phyloP scores from a whole-genome alignment of 1,284 basidiomycete species.

The Pseudozyma sp. region DNA sequence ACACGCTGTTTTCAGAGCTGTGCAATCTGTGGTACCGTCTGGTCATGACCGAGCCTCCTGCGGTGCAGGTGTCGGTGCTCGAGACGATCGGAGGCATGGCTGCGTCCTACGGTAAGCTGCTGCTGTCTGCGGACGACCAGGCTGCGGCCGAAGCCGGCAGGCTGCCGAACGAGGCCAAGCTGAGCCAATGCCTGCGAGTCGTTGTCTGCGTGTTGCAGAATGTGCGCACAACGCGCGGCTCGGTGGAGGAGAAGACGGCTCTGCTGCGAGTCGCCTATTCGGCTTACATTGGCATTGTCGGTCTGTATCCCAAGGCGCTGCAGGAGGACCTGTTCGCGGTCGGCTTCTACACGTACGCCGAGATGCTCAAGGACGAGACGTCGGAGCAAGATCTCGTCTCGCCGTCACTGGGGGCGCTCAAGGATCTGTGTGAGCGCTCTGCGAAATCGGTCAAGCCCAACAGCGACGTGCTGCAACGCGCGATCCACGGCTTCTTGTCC shows the following conservation, averaged over 20 bases:
- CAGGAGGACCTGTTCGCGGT: slow-evolving; percentile 83
- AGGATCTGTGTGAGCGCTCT: slow-evolving; percentile 56
- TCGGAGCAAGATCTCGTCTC: slow-evolving; percentile 54
- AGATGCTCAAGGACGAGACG: slow-evolving; percentile 71
- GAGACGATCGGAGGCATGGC: slow-evolving; percentile 79
- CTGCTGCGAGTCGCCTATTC: slow-evolving; percentile 79
- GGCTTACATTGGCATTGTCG: slow-evolving; percentile 77
- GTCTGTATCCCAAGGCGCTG: slow-evolving; percentile 74
- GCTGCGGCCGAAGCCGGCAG: slow-evolving; percentile 38
- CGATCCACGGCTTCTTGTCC: slow-evolving; percentile 87
- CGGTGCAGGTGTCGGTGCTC: slow-evolving; percentile 80
- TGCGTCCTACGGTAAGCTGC: slow-evolving; percentile 72
- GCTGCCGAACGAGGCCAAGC: slow-evolving; percentile 70
- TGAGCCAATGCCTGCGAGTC: slow-evolving; percentile 81
- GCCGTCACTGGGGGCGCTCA: slow-evolving; percentile 56
- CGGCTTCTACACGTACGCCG: slow-evolving; percentile 82
- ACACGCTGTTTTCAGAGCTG: slow-evolving; percentile 89
- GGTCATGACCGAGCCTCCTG: slow-evolving; percentile 84
- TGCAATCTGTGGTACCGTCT: slow-evolving; percentile 88
- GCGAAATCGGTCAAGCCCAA: slow-evolving; percentile 57
- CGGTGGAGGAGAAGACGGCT: slow-evolving; percentile 69
- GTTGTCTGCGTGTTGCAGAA: slow-evolving; percentile 83
- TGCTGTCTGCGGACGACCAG: slow-evolving; percentile 55
- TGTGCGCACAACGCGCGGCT: slow-evolving; percentile 72
- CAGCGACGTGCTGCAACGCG: slow-evolving; percentile 69